These are phyloP conservation scores for Penicillium sp. DNA, from an alignment of 2,329 filamentous ascomycete species.

Conservation along the genomic window DNA sequence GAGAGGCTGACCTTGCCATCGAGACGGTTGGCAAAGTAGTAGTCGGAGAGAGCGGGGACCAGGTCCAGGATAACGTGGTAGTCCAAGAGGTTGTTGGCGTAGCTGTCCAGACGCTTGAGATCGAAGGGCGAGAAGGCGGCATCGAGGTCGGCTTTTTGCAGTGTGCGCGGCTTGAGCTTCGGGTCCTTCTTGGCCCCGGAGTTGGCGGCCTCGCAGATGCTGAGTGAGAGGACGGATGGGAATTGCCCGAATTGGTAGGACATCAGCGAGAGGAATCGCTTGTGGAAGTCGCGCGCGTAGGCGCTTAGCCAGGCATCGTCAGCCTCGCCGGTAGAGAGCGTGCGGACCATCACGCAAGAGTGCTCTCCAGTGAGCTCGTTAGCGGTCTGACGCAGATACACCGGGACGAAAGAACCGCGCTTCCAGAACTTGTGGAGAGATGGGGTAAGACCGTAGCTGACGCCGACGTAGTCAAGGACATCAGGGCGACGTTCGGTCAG, in stretches of 20 bases:
- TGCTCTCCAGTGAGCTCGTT: conserved; percentile 97
- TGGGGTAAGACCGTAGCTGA: conserved; percentile 87
- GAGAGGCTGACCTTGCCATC: conserved; percentile 66
- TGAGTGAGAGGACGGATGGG: conserved; percentile 71
- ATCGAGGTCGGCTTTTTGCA: conserved; percentile 76
- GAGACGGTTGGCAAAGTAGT: conserved; percentile 82
- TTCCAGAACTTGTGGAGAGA: conserved; percentile 97
- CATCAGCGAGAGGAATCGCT: conserved; percentile 82
- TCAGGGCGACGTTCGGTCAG: conserved; percentile 78
- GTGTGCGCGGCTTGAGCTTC: conserved; percentile 50
- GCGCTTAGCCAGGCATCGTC: conserved; percentile 86
- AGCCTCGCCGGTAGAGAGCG: conserved; percentile 54
- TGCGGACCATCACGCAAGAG: conserved; percentile 93
- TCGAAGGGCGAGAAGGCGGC: conserved; percentile 81
- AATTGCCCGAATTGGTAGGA: conserved; percentile 92
- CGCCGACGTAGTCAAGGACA: conserved; percentile 84
- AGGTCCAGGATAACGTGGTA: conserved; percentile 97
- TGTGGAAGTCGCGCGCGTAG: conserved; percentile 90
- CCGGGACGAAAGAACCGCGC: conserved; percentile 75
- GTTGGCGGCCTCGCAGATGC: conserved; percentile 81
- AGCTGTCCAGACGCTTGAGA: conserved; percentile 89
- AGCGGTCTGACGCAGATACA: conserved; percentile 90
- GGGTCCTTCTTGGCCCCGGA: conserved; percentile 66
- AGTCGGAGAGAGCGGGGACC: conserved; percentile 72
- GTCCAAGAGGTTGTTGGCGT: conserved; percentile 95